Evolutionary conservation across 495 filamentous ascomycete species (phyloP), one percentile per base, ranked within the genome.

Genomic region (Aspergillus baeticus): DNA sequence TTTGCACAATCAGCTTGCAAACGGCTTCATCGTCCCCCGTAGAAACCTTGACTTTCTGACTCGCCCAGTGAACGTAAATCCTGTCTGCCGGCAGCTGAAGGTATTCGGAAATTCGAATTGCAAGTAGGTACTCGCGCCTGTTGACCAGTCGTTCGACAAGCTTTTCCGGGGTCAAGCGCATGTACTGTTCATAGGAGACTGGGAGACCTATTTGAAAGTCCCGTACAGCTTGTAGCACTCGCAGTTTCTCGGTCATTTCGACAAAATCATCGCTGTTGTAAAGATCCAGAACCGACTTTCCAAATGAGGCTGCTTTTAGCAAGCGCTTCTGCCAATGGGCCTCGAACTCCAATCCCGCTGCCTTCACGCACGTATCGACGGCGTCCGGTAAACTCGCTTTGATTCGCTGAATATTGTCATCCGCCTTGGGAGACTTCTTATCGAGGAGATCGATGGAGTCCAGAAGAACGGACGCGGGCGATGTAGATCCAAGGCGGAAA

Each of bases 201-300:
- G 94, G 90, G 14, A 98, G 62, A 11, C 95, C 94, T 51, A 98
- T 86, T 63, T 94, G 86, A 63, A 91, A 97, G 67, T 88, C 96
- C 43, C 94, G 81, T 4, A 91, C 86, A 14, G 95, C 93, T 64
- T 96, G 96, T 29, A 98, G 79, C 3, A 98, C 91, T 44, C 94
- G 87, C 15, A 98, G 73, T 10, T 87, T 92, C 70, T 98, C 94
- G 60, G 90, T 96, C 90, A 96, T 97, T 54, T 97, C 92, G 23
- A 98, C 95, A 69, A 98, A 98, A 54, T 98, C 93, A 60, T 98
- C 94, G 64, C 90, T 95, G 70, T 89, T 95, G 72, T 98, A 98
- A 26, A 98, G 84, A 61, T 96, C 94, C 2, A 97, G 81, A 0
- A 97, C 93, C 0, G 94, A 98, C 69, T 98, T 98, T 11, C 94